A percentile compares a stretch with the other conserved stretches of the same genome.
Conservation (phyloP, 1,139 yeast species). For the Entelexis sorbosivorans region DNA sequence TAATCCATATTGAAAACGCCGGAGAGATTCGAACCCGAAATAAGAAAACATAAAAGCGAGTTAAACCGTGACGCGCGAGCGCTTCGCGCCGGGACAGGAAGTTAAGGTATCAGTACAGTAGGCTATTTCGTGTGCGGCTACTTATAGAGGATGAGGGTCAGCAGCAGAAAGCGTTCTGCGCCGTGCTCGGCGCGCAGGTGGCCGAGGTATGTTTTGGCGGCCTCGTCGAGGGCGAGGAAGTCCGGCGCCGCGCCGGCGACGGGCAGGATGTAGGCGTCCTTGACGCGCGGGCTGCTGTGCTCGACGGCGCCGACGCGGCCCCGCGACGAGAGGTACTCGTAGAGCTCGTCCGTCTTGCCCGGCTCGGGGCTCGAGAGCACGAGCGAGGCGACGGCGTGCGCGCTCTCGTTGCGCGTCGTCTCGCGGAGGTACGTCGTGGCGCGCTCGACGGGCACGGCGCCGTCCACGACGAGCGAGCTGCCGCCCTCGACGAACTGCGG, state of each 20-base stretch:
- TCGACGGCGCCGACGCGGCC: conserved; percentile 54
- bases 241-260: conserved; percentile 26
- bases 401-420: conserved; percentile 30
- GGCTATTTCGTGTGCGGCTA: not conserved
- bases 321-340: conserved; percentile 41
- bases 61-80: too few species aligned
- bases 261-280: conserved; percentile 56
- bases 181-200: conserved; percentile 8
- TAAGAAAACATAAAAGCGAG: too few species aligned
- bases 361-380: conserved; percentile 25
- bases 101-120: not conserved
- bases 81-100: too few species aligned
- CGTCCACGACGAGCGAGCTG: conserved; percentile 23
- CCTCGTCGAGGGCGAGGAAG: conserved; percentile 25
- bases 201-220: not conserved
- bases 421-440: conserved; percentile 43
- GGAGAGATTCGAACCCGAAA: too few species aligned
- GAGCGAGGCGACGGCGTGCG: conserved; percentile 45
- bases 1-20: too few species aligned
- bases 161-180: not conserved
- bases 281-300: conserved; percentile 39
- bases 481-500: not conserved
- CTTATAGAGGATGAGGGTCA: not conserved
- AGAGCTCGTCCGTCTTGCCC: conserved; percentile 37
- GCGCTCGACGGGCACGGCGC: conserved; percentile 29